Evolutionary conservation across 805 yeast species (phyloP).

Genomic region (Pichia cephalocereana): DNA sequence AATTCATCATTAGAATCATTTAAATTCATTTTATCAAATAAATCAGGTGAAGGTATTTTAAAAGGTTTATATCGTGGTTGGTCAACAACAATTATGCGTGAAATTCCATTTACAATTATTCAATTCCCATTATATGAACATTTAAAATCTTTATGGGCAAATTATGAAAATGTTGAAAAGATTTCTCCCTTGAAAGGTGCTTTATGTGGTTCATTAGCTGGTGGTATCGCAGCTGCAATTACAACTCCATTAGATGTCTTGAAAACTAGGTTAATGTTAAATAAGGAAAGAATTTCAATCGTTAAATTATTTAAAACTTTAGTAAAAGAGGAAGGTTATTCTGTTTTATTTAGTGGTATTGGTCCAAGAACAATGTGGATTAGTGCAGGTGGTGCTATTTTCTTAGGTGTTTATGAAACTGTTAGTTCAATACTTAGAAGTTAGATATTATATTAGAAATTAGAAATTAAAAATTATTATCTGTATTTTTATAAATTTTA

Average conservation of each 20-base stretch:
- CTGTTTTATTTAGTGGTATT: conserved; percentile 70
- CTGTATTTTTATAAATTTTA: too few species aligned
- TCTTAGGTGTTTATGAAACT: conserved; percentile 86
- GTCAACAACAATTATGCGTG: conserved; percentile 86
- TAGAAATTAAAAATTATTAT: background rate
- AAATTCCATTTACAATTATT: conserved; percentile 91
- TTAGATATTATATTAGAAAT: background rate
- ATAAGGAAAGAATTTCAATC: conserved; percentile 39
- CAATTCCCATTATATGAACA: conserved; percentile 92
- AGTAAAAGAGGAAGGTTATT: conserved; percentile 61
- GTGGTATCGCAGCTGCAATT: conserved; percentile 71
- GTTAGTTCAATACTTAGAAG: conserved; percentile 27
- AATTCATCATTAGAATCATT: conserved; percentile 60
- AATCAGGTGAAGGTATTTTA: conserved; percentile 68
- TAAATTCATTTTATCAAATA: conserved; percentile 47
- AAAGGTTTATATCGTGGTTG: conserved; percentile 88
- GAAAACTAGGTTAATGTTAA: conserved; percentile 81
- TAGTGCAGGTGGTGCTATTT: conserved; percentile 96
- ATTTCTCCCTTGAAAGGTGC: conserved; percentile 72
- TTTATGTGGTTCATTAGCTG: conserved; percentile 72
- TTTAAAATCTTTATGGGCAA: conserved; percentile 55
- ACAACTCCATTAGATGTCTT: conserved; percentile 77
- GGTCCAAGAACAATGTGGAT: conserved; percentile 98
- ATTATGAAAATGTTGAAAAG: conserved; percentile 28
- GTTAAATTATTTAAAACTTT: conserved; percentile 41